Evolutionary conservation across 2,329 filamentous ascomycete species (phyloP).

Genomic region (Phialophora chinensis): DNA sequence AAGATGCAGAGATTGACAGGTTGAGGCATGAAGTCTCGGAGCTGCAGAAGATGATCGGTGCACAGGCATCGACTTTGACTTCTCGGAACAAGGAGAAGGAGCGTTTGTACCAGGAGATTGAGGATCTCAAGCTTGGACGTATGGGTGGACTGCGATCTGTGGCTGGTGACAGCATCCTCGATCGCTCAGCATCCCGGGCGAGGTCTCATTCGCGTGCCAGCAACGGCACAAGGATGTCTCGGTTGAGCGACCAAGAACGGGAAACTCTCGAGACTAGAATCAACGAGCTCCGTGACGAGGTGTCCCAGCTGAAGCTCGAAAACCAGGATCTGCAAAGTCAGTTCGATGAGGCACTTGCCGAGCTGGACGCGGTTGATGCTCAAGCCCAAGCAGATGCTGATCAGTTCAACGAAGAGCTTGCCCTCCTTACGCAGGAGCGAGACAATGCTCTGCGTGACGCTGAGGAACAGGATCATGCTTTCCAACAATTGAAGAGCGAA

Average conservation of each 20-base stretch:
- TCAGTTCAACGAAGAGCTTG: slow-evolving; percentile 77
- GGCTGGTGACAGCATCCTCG: slow-evolving; percentile 86
- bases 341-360: slow-evolving; percentile 76
- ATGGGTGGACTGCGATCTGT: slow-evolving; percentile 67
- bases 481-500: slow-evolving; percentile 60
- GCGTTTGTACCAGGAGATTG: slow-evolving; percentile 92
- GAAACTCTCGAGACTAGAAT: slow-evolving; percentile 86
- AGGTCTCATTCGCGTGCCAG: slow-evolving; percentile 78
- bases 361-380: slow-evolving; percentile 75
- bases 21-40: slow-evolving; percentile 92
- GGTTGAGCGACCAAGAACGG: slow-evolving; percentile 74
- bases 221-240: slow-evolving; percentile 68
- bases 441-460: slow-evolving; percentile 82
- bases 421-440: slow-evolving; percentile 78
- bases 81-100: slow-evolving; percentile 96
- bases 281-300: slow-evolving; percentile 80
- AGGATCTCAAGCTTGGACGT: slow-evolving; percentile 89
- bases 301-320: slow-evolving; percentile 83
- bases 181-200: slow-evolving; percentile 88
- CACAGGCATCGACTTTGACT: slow-evolving; percentile 96
- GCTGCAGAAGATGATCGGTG: slow-evolving; percentile 86
- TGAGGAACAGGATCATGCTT: slow-evolving; percentile 63
- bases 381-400: slow-evolving; percentile 82
- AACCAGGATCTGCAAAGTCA: slow-evolving; percentile 88
- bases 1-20: slow-evolving; percentile 75